Base-by-base conservation (phyloP, 257 asterid genomes). In the Penstemon newberryi region DNA sequence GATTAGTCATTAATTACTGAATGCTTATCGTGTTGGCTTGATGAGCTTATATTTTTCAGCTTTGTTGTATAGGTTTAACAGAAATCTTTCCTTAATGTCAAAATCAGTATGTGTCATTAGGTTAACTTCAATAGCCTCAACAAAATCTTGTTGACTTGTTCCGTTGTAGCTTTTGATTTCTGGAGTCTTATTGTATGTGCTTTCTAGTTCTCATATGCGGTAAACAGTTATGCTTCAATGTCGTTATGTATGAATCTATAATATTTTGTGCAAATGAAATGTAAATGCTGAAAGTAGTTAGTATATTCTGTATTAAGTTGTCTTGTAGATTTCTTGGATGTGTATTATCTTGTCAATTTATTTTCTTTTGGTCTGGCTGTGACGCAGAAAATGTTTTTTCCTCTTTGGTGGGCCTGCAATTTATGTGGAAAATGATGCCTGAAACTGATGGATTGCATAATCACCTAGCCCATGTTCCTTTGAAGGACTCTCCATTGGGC, bases 401-500 rank as follows among this genome's bases (percentile, higher is more conserved):
- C 66, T 92, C 98, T 7, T 84, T 92, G 79, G 95, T 81, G 82
- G 98, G 97, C 70, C 77, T 92, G 72, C 91, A 80, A 55, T 92
- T 92, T 80, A 81, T 70, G 79, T 92, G 98, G 98, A 69, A 78
- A 69, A 74, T 89, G 81, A 84, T 70, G 82, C 91, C 97, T 41
- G 95, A 85, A 81, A 52, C 77, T 60, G 76, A 61, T 72, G 95
- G 85, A 54, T 75, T 74, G 65, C 81, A 86, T 40, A 89, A 92
- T 88, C 88, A 79, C 70, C 95, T 92, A 69, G 85, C 73, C 49
- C 96, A 89, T 63, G 90, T 92, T 70, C 96, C 93, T 66, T 69
- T 92, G 67, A 86, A 83, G 87, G 97, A 92, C 63, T 92, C 98
- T 72, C 97, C 97, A 4, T 76, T 83, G 82, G 81, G 96, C 63